phyloP scores from a whole-genome alignment of 345 rosid genomes.

The Brassica nigra region DNA sequence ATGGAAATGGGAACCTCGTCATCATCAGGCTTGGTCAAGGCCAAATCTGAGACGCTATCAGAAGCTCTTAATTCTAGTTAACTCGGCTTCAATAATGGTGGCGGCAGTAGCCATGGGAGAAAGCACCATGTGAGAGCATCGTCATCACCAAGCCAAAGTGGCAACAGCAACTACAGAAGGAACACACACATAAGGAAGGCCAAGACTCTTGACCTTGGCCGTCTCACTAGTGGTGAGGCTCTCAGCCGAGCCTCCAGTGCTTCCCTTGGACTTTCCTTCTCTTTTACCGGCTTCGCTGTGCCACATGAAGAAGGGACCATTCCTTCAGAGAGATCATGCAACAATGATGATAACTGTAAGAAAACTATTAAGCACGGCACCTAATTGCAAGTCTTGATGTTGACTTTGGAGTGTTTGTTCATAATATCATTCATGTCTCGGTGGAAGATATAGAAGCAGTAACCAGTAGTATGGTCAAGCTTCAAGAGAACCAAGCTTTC shows the following conservation, averaged over 20 bases:
- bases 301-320: conserved; percentile 75
- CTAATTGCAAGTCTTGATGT: conserved; percentile 2
- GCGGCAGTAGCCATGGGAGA: conserved; percentile 49
- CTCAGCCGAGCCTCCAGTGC: conserved; percentile 94
- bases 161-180: conserved; percentile 35
- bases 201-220: conserved; percentile 65
- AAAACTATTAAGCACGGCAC: conserved; percentile 7
- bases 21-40: conserved; percentile 57
- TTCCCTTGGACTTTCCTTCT: conserved; percentile 83
- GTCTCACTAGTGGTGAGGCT: conserved; percentile 74
- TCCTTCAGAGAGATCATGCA: conserved; percentile 61
- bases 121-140: conserved; percentile 46
- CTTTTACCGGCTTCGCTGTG: conserved; percentile 84
- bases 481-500: conserved; percentile 78
- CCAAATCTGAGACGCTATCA: conserved; percentile 71
- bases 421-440: conserved; percentile 42
- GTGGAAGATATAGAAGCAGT: conserved; percentile 86
- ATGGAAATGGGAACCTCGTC: conserved; percentile 40
- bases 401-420: not conserved
- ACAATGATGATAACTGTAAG: conserved; percentile 80
- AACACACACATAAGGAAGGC: conserved; percentile 83
- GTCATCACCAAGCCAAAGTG: conserved; percentile 53
- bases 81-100: conserved; percentile 29
- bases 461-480: conserved; percentile 47
- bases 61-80: conserved; percentile 71